Evolutionary conservation across 2,329 filamentous ascomycete genomes (phyloP), one percentile per base, ranked within the genome.

Genomic region (Cordyceps tenuipes): DNA sequence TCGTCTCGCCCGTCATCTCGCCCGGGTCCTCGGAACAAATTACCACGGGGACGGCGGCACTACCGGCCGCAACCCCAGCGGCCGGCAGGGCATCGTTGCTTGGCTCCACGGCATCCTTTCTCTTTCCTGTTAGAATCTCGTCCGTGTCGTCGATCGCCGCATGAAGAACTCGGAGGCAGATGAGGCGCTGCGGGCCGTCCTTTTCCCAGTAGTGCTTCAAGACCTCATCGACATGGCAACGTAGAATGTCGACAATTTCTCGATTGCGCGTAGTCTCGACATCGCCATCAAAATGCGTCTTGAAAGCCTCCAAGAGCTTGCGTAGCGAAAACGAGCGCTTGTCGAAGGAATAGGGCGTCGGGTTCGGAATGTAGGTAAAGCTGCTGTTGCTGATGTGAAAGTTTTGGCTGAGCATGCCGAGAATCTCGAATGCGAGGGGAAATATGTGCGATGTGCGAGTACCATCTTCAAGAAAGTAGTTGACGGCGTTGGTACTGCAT

Each of bases 281-380:
- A 0, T 72, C 62, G 5, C 65, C 57, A 0, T 63, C 61, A 13
- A 77, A 67, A 12, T 71, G 67, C 3, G 63, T 63, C 5, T 66
- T 52, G 64, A 73, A 81, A 2, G 76, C 73, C 12, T 69, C 65
- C 54, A 81, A 66, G 1, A 81, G 67, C 55, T 72, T 74, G 17
- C 70, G 66, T 1, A 82, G 65, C 44, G 73, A 76, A 41, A 82
- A 75, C 2, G 76, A 76, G 49, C 75, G 73, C 61, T 74, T 80
- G 61, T 82, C 76, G 81, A 81, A 84, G n/a, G 69, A 70, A 57
- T 80, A 79, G 1, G 75, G 72, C 0, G 82, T 84, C 0, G 82
- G 82, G 62, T 85, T 85, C 0, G 82, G 82, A 1, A 85, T 72
- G 67, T 78, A 77, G 1, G 79, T 79, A 62, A 80, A 84, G 60